Evolutionary conservation across 2,329 filamentous ascomycete species (phyloP), one percentile per base, ranked within the genome.

Genomic region (Colletotrichum graminicola): DNA sequence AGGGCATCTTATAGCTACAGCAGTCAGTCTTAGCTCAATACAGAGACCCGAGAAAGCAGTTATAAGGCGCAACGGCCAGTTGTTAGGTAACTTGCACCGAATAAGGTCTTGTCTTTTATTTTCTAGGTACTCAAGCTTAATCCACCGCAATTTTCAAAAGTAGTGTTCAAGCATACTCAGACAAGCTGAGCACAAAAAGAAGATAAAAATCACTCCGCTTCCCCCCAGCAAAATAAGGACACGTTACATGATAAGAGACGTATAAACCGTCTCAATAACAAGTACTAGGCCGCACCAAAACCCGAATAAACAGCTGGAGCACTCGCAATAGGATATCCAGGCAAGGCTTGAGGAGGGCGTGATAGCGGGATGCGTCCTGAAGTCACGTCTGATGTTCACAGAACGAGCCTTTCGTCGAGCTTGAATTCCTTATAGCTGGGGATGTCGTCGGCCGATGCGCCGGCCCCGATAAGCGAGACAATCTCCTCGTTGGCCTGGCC

Each of bases 381-480:
- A 45, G 64, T 32, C 47, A 47, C 47, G 56, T 39, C 56, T 67
- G 56, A 55, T 54, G 29, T 62, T 67, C 16, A 67, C 56, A 67
- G 47, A 55, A 62, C 64, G n/a, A 67, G 64, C 64, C 29, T 55
- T 54, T 54, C 5, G 23, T 62, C 56, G 45, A 67, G 64, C 64
- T 67, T 67, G 47, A 67, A 67, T n/a, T 0, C 56, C 34, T 62
- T 39, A 55, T 62, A 11, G 64, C 64, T 62, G 29, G 64, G 18
- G 1, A 67, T 62, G 10, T 67, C 64, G 47, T 67, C 39, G 56
- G 64, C 64, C 11, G 64, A 67, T 47, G 64, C 64, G 47, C 64
- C 64, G 0, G 39, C 39, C 47, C 12, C 1, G 3, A 67, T 3
- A 36, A 67, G 39, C 64, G 64, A 62, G 47, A 18, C 1, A 52